Evolutionary conservation across 2,329 filamentous ascomycete genomes (phyloP).

Genomic region (Lomentospora prolificans): DNA sequence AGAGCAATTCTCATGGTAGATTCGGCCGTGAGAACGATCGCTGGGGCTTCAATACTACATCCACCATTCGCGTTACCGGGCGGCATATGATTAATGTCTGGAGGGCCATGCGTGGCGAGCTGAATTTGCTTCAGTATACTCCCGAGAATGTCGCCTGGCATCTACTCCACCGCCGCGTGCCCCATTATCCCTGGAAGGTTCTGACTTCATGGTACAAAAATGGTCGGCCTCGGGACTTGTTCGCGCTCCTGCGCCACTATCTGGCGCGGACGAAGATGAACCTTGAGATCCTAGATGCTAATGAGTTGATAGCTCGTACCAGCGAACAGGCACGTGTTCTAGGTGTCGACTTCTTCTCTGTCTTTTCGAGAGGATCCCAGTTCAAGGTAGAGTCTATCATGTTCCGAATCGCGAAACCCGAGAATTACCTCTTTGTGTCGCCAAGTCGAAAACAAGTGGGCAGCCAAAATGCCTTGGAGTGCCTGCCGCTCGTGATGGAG

Average conservation of each 20-base stretch:
- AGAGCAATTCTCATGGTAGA: constrained; percentile 68
- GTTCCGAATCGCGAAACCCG: constrained; percentile 96
- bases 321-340: constrained; percentile 90
- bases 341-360: constrained; percentile 93
- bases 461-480: constrained; percentile 87
- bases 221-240: constrained; percentile 56
- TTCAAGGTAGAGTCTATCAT: constrained; percentile 99
- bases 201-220: constrained; percentile 76
- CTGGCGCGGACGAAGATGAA: constrained; percentile 66
- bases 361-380: constrained; percentile 89
- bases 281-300: constrained; percentile 82
- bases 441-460: constrained; percentile 88
- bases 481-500: constrained; percentile 92
- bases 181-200: constrained; percentile 72
- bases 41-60: constrained; percentile 93
- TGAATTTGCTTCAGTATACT: constrained; percentile 87
- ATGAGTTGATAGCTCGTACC: constrained; percentile 79
- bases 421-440: constrained; percentile 84
- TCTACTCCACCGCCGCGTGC: constrained; percentile 74
- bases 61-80: constrained; percentile 84
- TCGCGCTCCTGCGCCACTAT: constrained; percentile 72
- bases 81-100: constrained; percentile 96
- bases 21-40: constrained; percentile 79
- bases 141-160: constrained; percentile 96
- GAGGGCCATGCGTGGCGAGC: constrained; percentile 87